Evolutionary conservation across 2,329 filamentous ascomycete genomes (phyloP).

Genomic region (Atkinsonella hypoxylon): DNA sequence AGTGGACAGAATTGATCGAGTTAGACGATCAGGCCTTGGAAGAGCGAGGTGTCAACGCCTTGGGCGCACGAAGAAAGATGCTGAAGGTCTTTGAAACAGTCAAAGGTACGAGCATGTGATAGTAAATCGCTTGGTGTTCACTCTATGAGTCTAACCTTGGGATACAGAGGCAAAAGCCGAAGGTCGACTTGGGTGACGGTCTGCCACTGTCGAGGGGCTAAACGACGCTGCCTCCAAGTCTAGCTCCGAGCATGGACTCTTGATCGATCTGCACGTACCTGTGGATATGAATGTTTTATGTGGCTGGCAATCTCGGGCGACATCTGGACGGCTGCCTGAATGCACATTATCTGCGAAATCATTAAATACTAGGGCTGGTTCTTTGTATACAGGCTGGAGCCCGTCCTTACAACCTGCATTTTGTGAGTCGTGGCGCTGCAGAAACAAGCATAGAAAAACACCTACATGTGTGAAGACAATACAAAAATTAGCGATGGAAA

Average conservation of each 20-base stretch:
- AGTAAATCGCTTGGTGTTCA: background rate
- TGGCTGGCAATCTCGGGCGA: background rate
- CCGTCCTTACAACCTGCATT: background rate
- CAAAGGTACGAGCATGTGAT: slow-evolving; percentile 40
- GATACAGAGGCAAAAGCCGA: slow-evolving; percentile 56
- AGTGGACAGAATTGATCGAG: slow-evolving; percentile 87
- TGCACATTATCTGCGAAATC: background rate
- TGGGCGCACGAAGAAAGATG: slow-evolving; percentile 94
- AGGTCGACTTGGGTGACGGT: slow-evolving; percentile 47
- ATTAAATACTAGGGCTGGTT: background rate
- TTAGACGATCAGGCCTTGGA: slow-evolving; percentile 89
- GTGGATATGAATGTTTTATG: background rate
- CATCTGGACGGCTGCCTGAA: background rate
- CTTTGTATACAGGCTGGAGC: background rate
- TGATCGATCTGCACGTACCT: background rate
- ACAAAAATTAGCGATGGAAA: too few relatives aligned
- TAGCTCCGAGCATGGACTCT: background rate
- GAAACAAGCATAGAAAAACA: background rate
- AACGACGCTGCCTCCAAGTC: background rate
- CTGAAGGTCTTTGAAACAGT: slow-evolving; percentile 98
- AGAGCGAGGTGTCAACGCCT: slow-evolving; percentile 83
- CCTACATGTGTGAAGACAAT: too few relatives aligned
- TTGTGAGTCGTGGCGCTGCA: background rate
- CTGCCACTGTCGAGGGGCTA: background rate
- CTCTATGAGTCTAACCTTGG: slow-evolving; percentile 11